Percentiles rank a stretch among this genome's conserved stretches.
Conservation (phyloP, 2,329 filamentous ascomycete genomes). For the Cytospora mali region DNA sequence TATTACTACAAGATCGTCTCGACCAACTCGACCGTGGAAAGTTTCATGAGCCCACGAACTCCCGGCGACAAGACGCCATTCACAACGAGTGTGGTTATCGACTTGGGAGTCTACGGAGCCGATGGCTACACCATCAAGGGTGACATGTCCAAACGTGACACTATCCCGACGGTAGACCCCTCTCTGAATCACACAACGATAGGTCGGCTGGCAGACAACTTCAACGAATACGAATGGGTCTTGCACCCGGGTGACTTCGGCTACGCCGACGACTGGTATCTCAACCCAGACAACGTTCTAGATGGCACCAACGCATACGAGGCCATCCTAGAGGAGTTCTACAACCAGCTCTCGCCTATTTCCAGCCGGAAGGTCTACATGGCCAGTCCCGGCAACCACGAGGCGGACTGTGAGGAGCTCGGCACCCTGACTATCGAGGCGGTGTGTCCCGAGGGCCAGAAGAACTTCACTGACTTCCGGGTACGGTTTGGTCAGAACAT, state of each 20-base stretch:
- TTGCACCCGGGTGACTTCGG: constrained; percentile 58
- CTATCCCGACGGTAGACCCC: constrained; percentile 52
- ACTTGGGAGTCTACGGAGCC: constrained; percentile 56
- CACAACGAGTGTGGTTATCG: constrained; percentile 54
- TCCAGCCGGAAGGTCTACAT: constrained; percentile 58
- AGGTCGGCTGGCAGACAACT: constrained; percentile 51
- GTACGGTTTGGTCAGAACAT: constrained; percentile 56
- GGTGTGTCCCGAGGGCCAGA: constrained; percentile 54
- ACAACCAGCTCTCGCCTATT: constrained; percentile 57
- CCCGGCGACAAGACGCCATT: constrained; percentile 59
- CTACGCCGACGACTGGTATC: constrained; percentile 62
- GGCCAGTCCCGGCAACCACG: constrained; percentile 61
- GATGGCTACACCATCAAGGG: constrained; percentile 53
- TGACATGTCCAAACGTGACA: constrained; percentile 49
- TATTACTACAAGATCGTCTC: constrained; percentile 65
- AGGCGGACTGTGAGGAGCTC: constrained; percentile 55
- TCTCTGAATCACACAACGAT: constrained; percentile 63
- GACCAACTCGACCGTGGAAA: constrained; percentile 55
- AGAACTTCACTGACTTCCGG: constrained; percentile 63
- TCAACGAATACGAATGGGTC: constrained; percentile 58
- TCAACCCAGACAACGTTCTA: constrained; percentile 48
- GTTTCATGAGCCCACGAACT: constrained; percentile 56
- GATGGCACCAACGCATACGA: constrained; percentile 56
- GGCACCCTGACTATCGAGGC: constrained; percentile 21
- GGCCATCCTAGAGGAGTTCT: constrained; percentile 60